Evolutionary conservation across 1,139 yeast genomes (phyloP).

Genomic region (Lodderomyces orthopsilosis): DNA sequence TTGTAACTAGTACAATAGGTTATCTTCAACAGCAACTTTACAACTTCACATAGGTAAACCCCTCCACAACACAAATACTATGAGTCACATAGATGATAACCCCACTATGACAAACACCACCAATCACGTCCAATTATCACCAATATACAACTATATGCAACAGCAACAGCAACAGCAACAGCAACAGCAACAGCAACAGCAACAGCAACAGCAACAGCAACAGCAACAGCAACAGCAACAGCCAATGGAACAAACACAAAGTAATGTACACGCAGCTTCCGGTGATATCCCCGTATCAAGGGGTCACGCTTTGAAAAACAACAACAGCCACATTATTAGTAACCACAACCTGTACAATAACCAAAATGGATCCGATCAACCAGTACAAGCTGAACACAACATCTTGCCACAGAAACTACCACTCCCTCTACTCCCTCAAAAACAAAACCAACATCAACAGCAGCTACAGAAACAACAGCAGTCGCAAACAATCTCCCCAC

Average conservation of each 20-base stretch:
- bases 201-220: constrained; percentile 1
- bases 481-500: constrained; percentile 4
- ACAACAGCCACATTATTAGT: constrained; percentile 1
- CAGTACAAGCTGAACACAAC: neutral
- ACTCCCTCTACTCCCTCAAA: constrained; percentile 2
- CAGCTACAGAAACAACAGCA: constrained; percentile 2
- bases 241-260: neutral
- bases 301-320: neutral
- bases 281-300: neutral
- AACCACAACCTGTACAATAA: neutral
- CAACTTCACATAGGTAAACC: neutral
- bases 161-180: constrained; percentile 1
- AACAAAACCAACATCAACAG: constrained; percentile 6
- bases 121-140: constrained; percentile 2
- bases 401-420: neutral
- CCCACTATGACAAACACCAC: neutral
- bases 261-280: neutral
- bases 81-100: constrained; percentile 1
- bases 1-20: neutral
- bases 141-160: constrained; percentile 6
- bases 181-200: too few species aligned
- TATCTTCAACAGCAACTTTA: neutral
- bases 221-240: constrained; percentile 4
- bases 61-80: neutral
- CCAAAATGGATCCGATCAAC: neutral